Evolutionary conservation across 768 basidiomycete genomes (phyloP).

Genomic region (Tylopilus plumbeoviolaceoides): DNA sequence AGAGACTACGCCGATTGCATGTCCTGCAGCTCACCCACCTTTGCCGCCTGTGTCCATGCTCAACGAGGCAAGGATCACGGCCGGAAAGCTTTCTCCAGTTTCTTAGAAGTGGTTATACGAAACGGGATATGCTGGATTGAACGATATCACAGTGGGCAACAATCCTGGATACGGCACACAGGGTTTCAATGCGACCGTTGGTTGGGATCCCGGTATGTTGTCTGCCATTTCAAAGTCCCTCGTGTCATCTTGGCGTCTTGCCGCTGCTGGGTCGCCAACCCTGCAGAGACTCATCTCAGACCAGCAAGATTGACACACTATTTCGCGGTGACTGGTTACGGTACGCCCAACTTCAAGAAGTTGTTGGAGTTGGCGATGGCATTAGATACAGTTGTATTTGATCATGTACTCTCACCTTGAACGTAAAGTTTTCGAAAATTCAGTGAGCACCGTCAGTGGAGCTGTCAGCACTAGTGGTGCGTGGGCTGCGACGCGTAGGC

Average conservation of each 20-base stretch:
- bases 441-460: too few species aligned
- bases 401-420: too few species aligned
- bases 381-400: too few species aligned
- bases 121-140: slow-evolving; percentile 35
- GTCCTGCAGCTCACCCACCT: slow-evolving; percentile 60
- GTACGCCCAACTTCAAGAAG: slow-evolving; percentile 50
- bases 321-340: slow-evolving; percentile 47
- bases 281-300: neutral
- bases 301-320: neutral
- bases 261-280: too few species aligned
- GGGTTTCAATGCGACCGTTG: slow-evolving; percentile 58
- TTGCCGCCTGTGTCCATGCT: slow-evolving; percentile 62
- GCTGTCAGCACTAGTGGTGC: too few species aligned
- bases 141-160: slow-evolving; percentile 56
- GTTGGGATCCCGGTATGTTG: slow-evolving; percentile 57
- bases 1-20: slow-evolving; percentile 49
- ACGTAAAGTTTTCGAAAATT: too few species aligned
- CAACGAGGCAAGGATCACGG: slow-evolving; percentile 55
- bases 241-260: too few species aligned
- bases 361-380: slow-evolving; percentile 37
- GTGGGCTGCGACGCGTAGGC: too few species aligned
- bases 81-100: slow-evolving; percentile 43
- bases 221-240: too few species aligned
- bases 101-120: slow-evolving; percentile 61
- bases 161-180: slow-evolving; percentile 59